Conservation (phyloP, 148 eudicot genomes). For the Selenicereus undatus region DNA sequence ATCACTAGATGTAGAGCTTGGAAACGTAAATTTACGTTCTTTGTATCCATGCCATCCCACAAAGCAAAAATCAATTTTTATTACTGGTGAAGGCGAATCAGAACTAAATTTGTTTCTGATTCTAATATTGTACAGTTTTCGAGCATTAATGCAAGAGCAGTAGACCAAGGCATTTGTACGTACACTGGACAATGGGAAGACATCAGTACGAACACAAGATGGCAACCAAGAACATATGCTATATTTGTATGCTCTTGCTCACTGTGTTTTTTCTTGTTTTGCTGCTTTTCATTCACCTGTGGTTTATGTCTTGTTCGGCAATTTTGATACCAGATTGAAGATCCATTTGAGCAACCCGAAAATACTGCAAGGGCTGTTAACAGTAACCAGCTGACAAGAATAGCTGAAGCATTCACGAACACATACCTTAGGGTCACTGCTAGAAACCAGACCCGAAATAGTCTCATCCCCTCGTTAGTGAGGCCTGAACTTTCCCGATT, state of each 20-base stretch:
- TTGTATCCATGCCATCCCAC: background rate
- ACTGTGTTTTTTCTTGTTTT: slow-evolving; percentile 20
- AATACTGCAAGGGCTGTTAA: slow-evolving; percentile 64
- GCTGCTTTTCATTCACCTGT: background rate
- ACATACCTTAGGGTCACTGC: slow-evolving; percentile 37
- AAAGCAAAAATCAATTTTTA: background rate
- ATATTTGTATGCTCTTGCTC: slow-evolving; percentile 54
- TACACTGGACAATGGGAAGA: slow-evolving; percentile 70
- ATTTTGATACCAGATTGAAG: slow-evolving; percentile 50
- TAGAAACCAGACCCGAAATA: slow-evolving; percentile 28
- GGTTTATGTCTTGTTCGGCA: slow-evolving; percentile 1
- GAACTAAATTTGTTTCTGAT: background rate
- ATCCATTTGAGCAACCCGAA: slow-evolving; percentile 74
- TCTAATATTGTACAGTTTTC: slow-evolving; percentile 49
- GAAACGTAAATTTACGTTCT: background rate
- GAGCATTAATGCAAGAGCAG: slow-evolving; percentile 55
- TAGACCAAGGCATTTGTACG: slow-evolving; percentile 60
- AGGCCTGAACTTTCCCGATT: slow-evolving; percentile 30
- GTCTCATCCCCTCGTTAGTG: slow-evolving; percentile 36
- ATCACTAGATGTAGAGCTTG: background rate
- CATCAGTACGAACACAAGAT: slow-evolving; percentile 60
- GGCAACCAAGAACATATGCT: slow-evolving; percentile 88
- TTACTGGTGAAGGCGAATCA: background rate
- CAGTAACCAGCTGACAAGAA: slow-evolving; percentile 34
- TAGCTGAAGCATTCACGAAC: slow-evolving; percentile 39